Base-by-base conservation (phyloP, 352 stramenopile species). In the Pythium periplocum region DNA sequence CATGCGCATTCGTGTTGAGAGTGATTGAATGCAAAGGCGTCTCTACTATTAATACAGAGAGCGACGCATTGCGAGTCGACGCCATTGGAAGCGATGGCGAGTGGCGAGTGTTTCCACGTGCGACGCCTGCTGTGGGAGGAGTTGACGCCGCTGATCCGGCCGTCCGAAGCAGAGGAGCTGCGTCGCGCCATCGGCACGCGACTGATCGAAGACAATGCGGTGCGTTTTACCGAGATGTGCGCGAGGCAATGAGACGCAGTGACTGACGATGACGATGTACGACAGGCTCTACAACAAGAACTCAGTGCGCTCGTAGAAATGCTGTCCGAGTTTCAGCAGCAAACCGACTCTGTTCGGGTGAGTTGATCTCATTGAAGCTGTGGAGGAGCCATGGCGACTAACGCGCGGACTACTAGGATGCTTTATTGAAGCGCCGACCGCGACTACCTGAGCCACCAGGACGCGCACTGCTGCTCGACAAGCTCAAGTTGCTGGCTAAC, bases 61-160 rank as follows among this genome's bases (percentile, higher is more conserved):
- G 17, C 17, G 17, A 26, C 17, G 17, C 17, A 26, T 26, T 26
- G 17, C 17, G 17, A 26, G 17, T 26, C 17, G 17, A 0, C 17
- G 17, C 17, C 17, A 26, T 26, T 26, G 17, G 0, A 26, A 26
- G 17, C 17, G 17, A 26, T 26, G 17, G 17, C 17, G 17, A 26
- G 17, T 26, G 75, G 57, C 36, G 79, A 87, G 44, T 80, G 71
- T 45, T 93, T 93, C 48, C 73, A 82, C 34, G 69, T 90, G 26
- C 73, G 79, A 36, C 78, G 68, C 45, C 62, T 93, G 51, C 57
- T 93, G 2, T 93, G 82, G 82, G 76, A 90, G n/a, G 79, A 93
- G 44, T 66, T 93, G 8, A 69, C 72, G 53, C 58, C 76, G 32
- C 64, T 67, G 17, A 64, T 81, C 4, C 74, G 62, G 17, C 43